phyloP scores from a whole-genome alignment of 768 basidiomycete genomes.

The Lentinula edodes region DNA sequence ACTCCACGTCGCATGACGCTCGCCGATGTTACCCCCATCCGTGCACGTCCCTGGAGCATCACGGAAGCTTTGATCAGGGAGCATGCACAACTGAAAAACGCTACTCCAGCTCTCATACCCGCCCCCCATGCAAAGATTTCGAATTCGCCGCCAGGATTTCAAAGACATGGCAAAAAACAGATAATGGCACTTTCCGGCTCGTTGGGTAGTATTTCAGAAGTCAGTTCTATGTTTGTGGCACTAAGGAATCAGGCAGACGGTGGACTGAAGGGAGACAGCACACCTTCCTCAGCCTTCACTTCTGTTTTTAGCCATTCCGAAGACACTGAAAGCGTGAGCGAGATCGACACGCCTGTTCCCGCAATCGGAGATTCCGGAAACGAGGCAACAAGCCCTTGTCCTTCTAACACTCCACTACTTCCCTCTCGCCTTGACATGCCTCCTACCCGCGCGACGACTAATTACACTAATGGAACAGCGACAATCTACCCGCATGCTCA shows the following conservation, averaged over 20 bases:
- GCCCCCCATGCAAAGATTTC: background rate
- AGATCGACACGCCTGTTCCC: background rate
- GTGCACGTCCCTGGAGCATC: background rate
- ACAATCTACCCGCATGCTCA: background rate
- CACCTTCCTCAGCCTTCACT: background rate
- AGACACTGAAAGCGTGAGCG: background rate
- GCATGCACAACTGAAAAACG: background rate
- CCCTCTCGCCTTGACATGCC: background rate
- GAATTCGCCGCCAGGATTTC: background rate
- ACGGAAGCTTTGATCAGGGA: background rate
- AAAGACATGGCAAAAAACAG: background rate
- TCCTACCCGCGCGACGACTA: background rate
- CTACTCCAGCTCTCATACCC: background rate
- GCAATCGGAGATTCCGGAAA: background rate
- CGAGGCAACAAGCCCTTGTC: background rate
- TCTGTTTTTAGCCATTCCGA: background rate
- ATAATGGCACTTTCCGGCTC: background rate
- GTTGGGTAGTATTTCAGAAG: background rate
- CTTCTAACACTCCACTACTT: background rate
- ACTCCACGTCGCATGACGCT: background rate
- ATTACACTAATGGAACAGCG: background rate
- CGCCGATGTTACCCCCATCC: background rate
- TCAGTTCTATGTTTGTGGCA: background rate
- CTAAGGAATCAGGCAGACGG: background rate
- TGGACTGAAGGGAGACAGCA: background rate